Conservation (phyloP, 2,329 filamentous ascomycete genomes). For the Corinectria fuckeliana region DNA sequence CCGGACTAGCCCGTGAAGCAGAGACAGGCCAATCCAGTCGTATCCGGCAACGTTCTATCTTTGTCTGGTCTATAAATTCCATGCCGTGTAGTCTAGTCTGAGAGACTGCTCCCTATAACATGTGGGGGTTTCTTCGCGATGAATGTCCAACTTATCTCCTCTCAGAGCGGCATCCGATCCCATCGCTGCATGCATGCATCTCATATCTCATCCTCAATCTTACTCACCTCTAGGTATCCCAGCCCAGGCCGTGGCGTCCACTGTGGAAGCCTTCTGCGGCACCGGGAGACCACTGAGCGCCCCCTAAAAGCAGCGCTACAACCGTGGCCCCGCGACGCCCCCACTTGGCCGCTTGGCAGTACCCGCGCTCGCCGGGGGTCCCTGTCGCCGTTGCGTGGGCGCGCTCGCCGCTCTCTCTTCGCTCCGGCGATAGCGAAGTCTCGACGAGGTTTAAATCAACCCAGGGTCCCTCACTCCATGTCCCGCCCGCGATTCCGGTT, state of each 20-base stretch:
- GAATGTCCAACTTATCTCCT: not conserved
- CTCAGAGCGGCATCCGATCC: not conserved
- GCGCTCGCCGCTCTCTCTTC: not conserved
- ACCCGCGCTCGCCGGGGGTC: slow-evolving; percentile 14
- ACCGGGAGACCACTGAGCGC: slow-evolving; percentile 1
- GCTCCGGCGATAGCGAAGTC: slow-evolving; percentile 15
- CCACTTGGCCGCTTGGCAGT: slow-evolving; percentile 33
- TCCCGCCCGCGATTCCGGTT: not conserved
- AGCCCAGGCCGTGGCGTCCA: not conserved
- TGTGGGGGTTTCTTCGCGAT: not conserved
- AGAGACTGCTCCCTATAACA: too few relatives aligned
- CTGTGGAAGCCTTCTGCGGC: too few relatives aligned
- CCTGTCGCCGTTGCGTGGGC: slow-evolving; percentile 4
- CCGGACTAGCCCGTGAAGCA: not conserved
- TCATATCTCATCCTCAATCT: not conserved
- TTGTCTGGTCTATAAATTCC: too few relatives aligned
- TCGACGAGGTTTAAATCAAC: slow-evolving; percentile 16
- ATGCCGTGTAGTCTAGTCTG: too few relatives aligned
- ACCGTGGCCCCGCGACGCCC: slow-evolving; percentile 24
- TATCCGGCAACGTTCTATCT: not conserved
- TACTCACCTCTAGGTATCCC: not conserved
- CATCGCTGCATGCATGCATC: not conserved
- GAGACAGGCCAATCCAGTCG: not conserved
- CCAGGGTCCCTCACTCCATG: slow-evolving; percentile 3
- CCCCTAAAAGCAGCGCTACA: slow-evolving; percentile 24